Conservation (phyloP, 805 yeast genomes). For the Candida endomychidarum region DNA sequence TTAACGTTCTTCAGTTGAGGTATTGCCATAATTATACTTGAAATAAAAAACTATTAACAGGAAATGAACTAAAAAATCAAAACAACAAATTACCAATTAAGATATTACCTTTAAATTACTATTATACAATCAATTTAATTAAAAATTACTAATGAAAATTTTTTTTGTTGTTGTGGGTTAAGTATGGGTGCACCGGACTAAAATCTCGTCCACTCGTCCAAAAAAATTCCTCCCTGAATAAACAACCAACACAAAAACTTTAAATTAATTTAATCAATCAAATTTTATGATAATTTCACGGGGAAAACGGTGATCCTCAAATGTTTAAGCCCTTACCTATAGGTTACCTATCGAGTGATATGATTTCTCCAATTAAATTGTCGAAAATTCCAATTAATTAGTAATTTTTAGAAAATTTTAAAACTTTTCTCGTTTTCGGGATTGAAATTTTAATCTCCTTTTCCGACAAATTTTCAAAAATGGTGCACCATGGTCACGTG, state of each 20-base stretch:
- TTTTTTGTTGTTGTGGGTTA: slow-evolving; percentile 1
- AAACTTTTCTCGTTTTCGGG: slow-evolving; percentile 8
- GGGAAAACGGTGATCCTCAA: not conserved
- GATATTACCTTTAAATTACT: not conserved
- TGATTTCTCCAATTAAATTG: slow-evolving; percentile 1
- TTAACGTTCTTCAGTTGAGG: slow-evolving; percentile 32
- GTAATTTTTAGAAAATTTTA: slow-evolving; percentile 1
- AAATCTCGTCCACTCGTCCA: slow-evolving; percentile 6
- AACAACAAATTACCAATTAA: not conserved
- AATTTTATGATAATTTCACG: slow-evolving; percentile 6
- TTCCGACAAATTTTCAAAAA: not conserved
- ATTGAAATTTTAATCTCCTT: slow-evolving; percentile 2
- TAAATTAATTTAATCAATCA: slow-evolving; percentile 7
- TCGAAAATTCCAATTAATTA: slow-evolving; percentile 3
- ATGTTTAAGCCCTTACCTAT: not conserved
- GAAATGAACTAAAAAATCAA: slow-evolving; percentile 1
- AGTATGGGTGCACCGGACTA: slow-evolving; percentile 11
- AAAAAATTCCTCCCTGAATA: slow-evolving; percentile 10
- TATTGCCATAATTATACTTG: slow-evolving; percentile 33
- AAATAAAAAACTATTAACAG: slow-evolving; percentile 3
- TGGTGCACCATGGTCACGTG: slow-evolving; percentile 7
- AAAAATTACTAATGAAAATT: not conserved
- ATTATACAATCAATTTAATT: not conserved
- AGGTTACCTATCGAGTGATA: not conserved
- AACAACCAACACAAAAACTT: slow-evolving; percentile 6